Evolutionary conservation across 1,139 yeast genomes (phyloP).

Genomic region (Trichomonascaceae sp.): DNA sequence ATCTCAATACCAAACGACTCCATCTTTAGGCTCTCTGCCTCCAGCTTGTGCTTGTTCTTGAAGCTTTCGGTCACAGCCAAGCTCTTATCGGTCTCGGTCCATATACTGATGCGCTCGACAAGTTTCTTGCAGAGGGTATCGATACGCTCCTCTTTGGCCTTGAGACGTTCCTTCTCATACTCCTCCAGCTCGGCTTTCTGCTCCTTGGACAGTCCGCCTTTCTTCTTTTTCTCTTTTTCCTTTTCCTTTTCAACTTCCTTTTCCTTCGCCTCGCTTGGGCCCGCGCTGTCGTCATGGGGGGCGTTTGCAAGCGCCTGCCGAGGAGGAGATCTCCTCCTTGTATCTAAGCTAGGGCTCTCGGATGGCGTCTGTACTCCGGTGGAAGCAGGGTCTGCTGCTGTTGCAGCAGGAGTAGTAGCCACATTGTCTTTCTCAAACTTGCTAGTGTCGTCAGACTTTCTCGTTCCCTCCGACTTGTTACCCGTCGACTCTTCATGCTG

Average conservation of each 20-base stretch:
- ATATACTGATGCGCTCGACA: constrained; percentile 51
- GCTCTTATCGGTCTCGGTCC: constrained; percentile 74
- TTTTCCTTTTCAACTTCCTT: constrained; percentile 14
- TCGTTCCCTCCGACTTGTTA: constrained; percentile 6
- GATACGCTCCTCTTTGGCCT: constrained; percentile 61
- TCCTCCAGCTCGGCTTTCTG: constrained; percentile 56
- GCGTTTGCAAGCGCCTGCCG: constrained; percentile 3
- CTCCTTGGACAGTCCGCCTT: constrained; percentile 27
- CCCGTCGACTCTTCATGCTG: constrained; percentile 6
- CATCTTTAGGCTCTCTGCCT: constrained; percentile 81
- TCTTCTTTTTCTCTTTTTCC: constrained; percentile 17
- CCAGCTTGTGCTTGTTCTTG: constrained; percentile 55
- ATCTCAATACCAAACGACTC: constrained; percentile 91
- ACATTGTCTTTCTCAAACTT: neutral
- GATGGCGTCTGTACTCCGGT: neutral
- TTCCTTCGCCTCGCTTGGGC: neutral
- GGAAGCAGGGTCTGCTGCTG: neutral
- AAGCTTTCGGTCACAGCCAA: constrained; percentile 58
- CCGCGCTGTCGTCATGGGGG: neutral
- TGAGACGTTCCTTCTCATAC: constrained; percentile 64
- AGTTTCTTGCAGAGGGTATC: constrained; percentile 51
- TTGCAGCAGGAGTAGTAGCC: neutral
- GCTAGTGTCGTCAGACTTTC: constrained; percentile 4
- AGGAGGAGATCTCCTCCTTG: neutral
- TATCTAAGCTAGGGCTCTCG: neutral